Evolutionary conservation across 2,329 filamentous ascomycete genomes (phyloP), one percentile per base, ranked within the genome.

Genomic region (Zymoseptoria passerinii): DNA sequence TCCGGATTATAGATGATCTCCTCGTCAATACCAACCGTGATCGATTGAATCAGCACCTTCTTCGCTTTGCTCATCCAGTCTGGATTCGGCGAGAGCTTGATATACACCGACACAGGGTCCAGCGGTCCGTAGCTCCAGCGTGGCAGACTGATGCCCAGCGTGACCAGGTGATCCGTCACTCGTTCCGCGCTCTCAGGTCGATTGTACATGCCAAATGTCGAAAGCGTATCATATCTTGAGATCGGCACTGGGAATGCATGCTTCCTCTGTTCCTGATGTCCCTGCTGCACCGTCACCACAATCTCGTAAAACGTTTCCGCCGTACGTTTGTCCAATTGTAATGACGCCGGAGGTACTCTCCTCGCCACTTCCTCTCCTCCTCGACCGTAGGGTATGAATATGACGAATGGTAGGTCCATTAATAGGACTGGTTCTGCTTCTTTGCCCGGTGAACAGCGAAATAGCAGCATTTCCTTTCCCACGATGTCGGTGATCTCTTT

Each of bases 151-250:
- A 96, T 95, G 51, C 89, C 90, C 56, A 97, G 78, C 8, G 90
- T 95, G 61, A 97, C 90, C 56, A 97, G 78, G 73, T 95, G 94
- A 76, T 97, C 94, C 54, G 88, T 85, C 29, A 91, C 89, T 60
- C 86, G 84, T 68, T 95, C 88, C 57, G 90, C 90, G 59, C 88
- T 88, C 74, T 96, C 92, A 16, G 92, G 92, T 56, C 91, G 87
- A 76, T 97, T 97, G 79, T 97, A 99, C 94, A 97, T 97, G 75
- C 94, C 94, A 76, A 99, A 99, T 1, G 94, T 97, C 49, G 92
- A 96, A 53, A 99, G 80, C 1, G 92, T 99, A 74, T 99, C 94
- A 77, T 97, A 99, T 71, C 94, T 83, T 65, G 90, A 85, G 66
- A 99, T 84, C 1, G 92, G 92, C 48, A 97, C 88, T 1, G 94